Evolutionary conservation across 352 stramenopile species (phyloP), one percentile per base, ranked within the genome.

Genomic region (Pythium periplocum): DNA sequence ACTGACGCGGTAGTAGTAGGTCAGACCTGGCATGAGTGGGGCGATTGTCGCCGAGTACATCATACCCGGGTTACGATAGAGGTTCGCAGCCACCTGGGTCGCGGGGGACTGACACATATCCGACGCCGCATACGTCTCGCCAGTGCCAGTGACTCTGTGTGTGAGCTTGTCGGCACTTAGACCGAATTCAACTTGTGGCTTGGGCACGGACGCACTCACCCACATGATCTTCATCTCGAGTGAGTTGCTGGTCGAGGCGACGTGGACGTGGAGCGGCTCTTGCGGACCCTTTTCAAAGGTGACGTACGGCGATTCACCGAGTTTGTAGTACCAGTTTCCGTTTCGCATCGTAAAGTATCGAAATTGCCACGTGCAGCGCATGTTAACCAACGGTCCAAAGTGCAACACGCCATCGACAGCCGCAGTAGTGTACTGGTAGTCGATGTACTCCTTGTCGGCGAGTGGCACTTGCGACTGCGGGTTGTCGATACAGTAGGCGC

Each of bases 401-500:
- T 53, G 58, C 32, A 78, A 45, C 7, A 38, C 57, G 17, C 49
- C 36, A 55, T 45, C 41, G 9, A 43, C 54, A 5, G n/a, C 37
- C 2, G 50, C 48, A 8, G 32, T 45, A n/a, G 55, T 26, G 26
- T 34, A 76, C 43, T 4, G 38, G 35, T 4, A 69, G 37, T 69
- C 56, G 26, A 30, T n/a, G 4, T 38, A 53, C 2, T 33, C 43
- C 7, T 55, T 46, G 11, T 4, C 2, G 0, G 0, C 2, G 4
- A 35, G 4, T 3, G 40, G 26, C 9, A 55, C 8, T 36, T 58
- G 51, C n/a, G 73, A 62, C 3, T 39, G 46, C 41, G 51, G 17
- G 17, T 71, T 40, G 40, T 73, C 63, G 11, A 72, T 57, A 31
- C 66, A 75, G 60, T 75, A 78, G 30, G 73, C 66, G 4, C 51